These are phyloP conservation scores for Polygonum aviculare DNA, from an alignment of 148 eudicot species.

Conservation along the genomic window DNA sequence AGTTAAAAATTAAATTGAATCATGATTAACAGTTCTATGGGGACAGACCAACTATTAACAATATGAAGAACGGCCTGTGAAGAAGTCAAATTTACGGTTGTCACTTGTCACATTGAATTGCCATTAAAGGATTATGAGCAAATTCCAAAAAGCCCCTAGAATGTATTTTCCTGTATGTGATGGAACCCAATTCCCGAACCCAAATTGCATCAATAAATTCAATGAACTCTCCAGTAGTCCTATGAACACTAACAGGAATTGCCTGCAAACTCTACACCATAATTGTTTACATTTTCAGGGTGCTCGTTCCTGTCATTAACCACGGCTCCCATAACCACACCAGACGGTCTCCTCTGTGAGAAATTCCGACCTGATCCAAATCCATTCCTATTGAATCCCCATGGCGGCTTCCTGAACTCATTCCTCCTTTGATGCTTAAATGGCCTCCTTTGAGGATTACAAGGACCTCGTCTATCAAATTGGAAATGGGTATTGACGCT, in stretches of 20 bases:
- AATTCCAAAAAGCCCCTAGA: not conserved
- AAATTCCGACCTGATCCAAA: constrained; percentile 23
- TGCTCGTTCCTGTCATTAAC: constrained; percentile 25
- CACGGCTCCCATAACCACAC: constrained; percentile 19
- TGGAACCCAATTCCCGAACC: not conserved
- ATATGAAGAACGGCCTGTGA: not conserved
- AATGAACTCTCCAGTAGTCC: not conserved
- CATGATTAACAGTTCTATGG: not conserved
- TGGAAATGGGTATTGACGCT: constrained; percentile 21
- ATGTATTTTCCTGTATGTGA: not conserved
- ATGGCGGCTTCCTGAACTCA: constrained; percentile 37
- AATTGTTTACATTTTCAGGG: constrained; percentile 27
- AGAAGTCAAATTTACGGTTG: not conserved
- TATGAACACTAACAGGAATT: constrained; percentile 25
- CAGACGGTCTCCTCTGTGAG: not conserved
- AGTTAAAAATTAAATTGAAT: not conserved
- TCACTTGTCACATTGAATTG: not conserved
- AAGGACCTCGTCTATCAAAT: constrained; percentile 20
- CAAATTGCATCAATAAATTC: constrained; percentile 11
- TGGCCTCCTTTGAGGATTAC: constrained; percentile 35
- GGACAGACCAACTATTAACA: not conserved
- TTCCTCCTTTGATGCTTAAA: constrained; percentile 56
- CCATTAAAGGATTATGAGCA: not conserved
- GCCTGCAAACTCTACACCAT: constrained; percentile 33
- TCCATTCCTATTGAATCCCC: constrained; percentile 39